Conservation (phyloP, 2,329 filamentous ascomycete genomes). For the Pseudogymnoascus sp. region DNA sequence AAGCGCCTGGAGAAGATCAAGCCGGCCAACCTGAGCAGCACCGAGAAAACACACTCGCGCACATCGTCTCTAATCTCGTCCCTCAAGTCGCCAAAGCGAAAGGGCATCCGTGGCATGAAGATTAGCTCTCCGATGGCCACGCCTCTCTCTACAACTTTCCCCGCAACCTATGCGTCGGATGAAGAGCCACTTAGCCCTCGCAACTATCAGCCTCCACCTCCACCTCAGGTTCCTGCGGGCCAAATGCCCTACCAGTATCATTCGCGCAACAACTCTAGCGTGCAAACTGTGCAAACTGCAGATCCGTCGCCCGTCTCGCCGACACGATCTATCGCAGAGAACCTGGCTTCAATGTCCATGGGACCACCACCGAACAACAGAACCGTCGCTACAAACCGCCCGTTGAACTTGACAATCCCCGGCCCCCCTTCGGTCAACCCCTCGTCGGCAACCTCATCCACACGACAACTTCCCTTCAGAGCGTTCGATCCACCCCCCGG, state of each 20-base stretch:
- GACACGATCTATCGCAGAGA: slow-evolving; percentile 20
- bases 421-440: not conserved
- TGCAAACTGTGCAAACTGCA: slow-evolving; percentile 9
- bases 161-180: slow-evolving; percentile 45
- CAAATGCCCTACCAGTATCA: slow-evolving; percentile 4
- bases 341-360: not conserved
- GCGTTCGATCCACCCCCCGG: slow-evolving; percentile 51
- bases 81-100: slow-evolving; percentile 48
- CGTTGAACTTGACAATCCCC: not conserved
- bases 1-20: slow-evolving; percentile 41
- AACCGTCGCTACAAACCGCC: not conserved
- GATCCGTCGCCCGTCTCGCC: slow-evolving; percentile 16
- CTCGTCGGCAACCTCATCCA: slow-evolving; percentile 36
- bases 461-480: slow-evolving; percentile 47
- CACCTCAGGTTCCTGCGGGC: slow-evolving; percentile 39
- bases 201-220: slow-evolving; percentile 48
- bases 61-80: slow-evolving; percentile 52
- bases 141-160: slow-evolving; percentile 52
- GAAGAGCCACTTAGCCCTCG: slow-evolving; percentile 50
- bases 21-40: slow-evolving; percentile 30
- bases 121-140: slow-evolving; percentile 62
- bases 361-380: slow-evolving; percentile 5
- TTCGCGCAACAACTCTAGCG: slow-evolving; percentile 13
- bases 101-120: slow-evolving; percentile 35
- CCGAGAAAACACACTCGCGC: slow-evolving; percentile 46